Base-by-base conservation (phyloP, 2,329 filamentous ascomycete genomes). In the Exophiala bonariae region DNA sequence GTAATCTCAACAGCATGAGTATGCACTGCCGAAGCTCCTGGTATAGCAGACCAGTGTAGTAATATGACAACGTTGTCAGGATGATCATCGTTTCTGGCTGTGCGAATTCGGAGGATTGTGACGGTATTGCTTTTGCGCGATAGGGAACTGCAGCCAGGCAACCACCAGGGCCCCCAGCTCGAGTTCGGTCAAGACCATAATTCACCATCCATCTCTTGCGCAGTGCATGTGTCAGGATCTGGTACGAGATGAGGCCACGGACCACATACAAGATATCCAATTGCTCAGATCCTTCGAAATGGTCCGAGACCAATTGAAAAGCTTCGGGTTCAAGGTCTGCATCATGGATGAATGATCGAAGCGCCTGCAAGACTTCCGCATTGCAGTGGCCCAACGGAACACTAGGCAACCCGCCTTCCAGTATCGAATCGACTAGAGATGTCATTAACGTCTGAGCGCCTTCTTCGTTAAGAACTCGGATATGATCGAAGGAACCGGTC, bases 201-300 rank as follows among this genome's bases (percentile, higher is more conserved):
- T 86, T 76, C 0, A 88, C 83, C 3, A 78, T 66, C 79, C 80
- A 88, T 1, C 83, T 68, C 56, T 86, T 87, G 11, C 76, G 63
- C 0, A 87, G 64, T 0, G 67, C 69, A 47, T 83, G 84, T 0
- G 56, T 56, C 0, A 87, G 56, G 0, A 87, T 66, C 0, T 80
- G 76, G 0, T 70, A 63, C 0, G 79, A 77, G 7, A 87, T 61
- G 0, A 87, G 67, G 0, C 84, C 67, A 2, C 65, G 52, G 5
- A 67, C 26, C 3, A 68, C 49, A 23, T 68, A 61, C 2, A 70
- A 53, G 1, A 52, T 40, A 3, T 34, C 38, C 38, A 0, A 54
- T 11, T 43, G 42, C 10, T 33, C 32, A 6, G 43, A 42, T 11
- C 11, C 41, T 20, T 34, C 13, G 16, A 46, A 52, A 31, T 52